Percentiles rank a stretch among this genome's conserved stretches.
These are phyloP conservation scores for Umbelopsis sp. DNA, from an alignment of 192 early-diverging fungal species.

Conservation along the genomic window DNA sequence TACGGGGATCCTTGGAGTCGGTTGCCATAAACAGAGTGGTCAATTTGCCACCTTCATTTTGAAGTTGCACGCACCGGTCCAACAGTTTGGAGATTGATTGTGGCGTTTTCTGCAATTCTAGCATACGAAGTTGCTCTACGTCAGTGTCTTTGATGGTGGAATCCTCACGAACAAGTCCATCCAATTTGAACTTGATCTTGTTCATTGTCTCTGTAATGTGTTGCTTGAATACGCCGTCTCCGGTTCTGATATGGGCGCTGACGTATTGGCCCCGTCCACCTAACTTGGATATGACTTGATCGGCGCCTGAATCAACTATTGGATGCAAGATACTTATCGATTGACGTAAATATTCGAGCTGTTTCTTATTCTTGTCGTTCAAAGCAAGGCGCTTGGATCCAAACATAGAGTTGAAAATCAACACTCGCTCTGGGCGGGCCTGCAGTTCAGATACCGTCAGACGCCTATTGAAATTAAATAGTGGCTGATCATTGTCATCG, in stretches of 20 bases:
- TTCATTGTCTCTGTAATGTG: constrained; percentile 30
- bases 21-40: constrained; percentile 52
- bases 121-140: neutral
- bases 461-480: constrained; percentile 31
- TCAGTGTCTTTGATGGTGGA: neutral
- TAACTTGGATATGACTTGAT: constrained; percentile 41
- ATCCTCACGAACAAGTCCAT: neutral
- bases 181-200: constrained; percentile 14
- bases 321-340: constrained; percentile 35
- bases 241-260: constrained; percentile 37
- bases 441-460: constrained; percentile 41
- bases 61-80: constrained; percentile 6
- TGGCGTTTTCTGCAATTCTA: neutral
- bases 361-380: constrained; percentile 33
- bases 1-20: constrained; percentile 46
- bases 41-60: neutral
- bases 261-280: constrained; percentile 36
- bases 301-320: constrained; percentile 39
- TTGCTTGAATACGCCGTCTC: constrained; percentile 32
- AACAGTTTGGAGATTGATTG: neutral
- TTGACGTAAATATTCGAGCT: constrained; percentile 25
- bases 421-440: constrained; percentile 41
- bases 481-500: constrained; percentile 26
- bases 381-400: constrained; percentile 45
- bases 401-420: constrained; percentile 53